Evolutionary conservation across 1,139 yeast species (phyloP).

Genomic region (Taphrina deformans): DNA sequence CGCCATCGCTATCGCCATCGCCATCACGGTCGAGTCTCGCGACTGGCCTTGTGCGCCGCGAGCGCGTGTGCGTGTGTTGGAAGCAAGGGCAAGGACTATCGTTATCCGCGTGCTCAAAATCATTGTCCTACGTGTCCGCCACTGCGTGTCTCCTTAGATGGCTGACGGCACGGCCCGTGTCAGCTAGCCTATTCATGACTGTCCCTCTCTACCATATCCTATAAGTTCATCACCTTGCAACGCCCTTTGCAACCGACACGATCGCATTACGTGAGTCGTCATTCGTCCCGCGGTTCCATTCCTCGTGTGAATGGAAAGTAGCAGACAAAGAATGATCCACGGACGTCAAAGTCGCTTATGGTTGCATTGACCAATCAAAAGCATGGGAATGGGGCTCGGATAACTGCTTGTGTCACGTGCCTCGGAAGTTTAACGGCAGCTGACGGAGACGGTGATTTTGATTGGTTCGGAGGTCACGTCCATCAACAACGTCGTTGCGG

Average conservation of each 20-base stretch:
- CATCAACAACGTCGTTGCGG: neutral
- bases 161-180: neutral
- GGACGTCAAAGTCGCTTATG: too few relatives aligned
- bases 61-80: too few relatives aligned
- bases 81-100: too few relatives aligned
- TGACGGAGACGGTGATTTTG: neutral
- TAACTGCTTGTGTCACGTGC: neutral
- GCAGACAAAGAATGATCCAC: neutral
- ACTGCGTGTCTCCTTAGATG: neutral
- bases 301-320: neutral
- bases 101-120: too few relatives aligned
- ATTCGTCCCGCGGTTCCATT: neutral
- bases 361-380: neutral
- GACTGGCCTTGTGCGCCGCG: too few relatives aligned
- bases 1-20: too few relatives aligned
- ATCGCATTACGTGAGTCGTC: too few relatives aligned
- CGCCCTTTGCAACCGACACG: too few relatives aligned
- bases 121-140: neutral
- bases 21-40: too few relatives aligned
- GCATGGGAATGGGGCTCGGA: neutral
- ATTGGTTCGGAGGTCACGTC: neutral
- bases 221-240: too few relatives aligned
- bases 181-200: neutral
- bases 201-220: neutral
- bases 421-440: neutral